A percentile compares a stretch with the other conserved stretches of the same genome.
Conservation (phyloP, 345 rosid species). For the Isatis tinctoria region DNA sequence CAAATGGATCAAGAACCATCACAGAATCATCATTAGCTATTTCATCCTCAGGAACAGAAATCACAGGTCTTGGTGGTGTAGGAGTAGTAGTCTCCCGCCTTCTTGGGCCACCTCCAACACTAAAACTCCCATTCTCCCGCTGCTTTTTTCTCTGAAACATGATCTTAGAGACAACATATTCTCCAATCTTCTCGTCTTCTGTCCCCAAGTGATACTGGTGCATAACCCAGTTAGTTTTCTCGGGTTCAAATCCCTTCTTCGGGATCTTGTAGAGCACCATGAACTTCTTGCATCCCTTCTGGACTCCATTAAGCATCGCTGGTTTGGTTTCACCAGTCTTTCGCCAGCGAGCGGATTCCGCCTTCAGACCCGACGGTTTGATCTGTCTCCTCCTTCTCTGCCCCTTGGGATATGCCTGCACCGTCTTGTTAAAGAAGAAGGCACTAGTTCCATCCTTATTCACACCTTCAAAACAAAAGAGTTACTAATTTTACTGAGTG, state of each 20-base stretch:
- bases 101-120: constrained; percentile 42
- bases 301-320: constrained; percentile 59
- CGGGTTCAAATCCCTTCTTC: constrained; percentile 55
- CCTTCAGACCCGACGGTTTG: constrained; percentile 32
- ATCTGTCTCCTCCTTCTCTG: constrained; percentile 75
- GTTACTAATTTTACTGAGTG: background rate
- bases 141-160: constrained; percentile 39
- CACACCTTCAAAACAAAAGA: constrained; percentile 44
- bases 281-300: constrained; percentile 72
- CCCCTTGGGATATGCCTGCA: constrained; percentile 75
- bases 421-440: constrained; percentile 72
- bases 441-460: constrained; percentile 70
- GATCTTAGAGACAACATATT: constrained; percentile 71
- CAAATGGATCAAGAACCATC: constrained; percentile 7
- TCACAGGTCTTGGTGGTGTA: constrained; percentile 34
- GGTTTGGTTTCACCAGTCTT: constrained; percentile 86
- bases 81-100: constrained; percentile 59
- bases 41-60: background rate
- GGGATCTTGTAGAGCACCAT: constrained; percentile 81
- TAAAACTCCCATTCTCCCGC: constrained; percentile 35
- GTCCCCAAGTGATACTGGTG: constrained; percentile 86
- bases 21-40: background rate
- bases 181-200: constrained; percentile 63
- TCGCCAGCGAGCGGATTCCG: constrained; percentile 79
- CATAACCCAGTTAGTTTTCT: constrained; percentile 75